These are phyloP conservation scores for Endocarpon pusillum DNA, from an alignment of 495 filamentous ascomycete species.

Conservation along the genomic window DNA sequence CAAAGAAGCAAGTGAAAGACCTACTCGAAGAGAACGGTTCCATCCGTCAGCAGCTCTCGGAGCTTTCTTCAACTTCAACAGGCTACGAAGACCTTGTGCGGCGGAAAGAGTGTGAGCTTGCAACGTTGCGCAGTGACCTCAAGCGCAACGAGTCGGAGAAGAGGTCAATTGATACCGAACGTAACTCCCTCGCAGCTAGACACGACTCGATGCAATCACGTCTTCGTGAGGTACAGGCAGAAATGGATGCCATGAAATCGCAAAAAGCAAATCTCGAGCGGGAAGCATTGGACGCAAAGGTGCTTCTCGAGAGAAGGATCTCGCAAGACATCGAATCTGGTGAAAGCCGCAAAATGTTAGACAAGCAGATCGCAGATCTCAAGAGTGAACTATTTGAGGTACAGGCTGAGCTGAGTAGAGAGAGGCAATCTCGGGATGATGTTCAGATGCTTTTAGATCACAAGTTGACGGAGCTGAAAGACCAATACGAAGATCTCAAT, in stretches of 20 bases:
- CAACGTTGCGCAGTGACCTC: conserved; percentile 65
- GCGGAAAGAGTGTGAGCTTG: conserved; percentile 84
- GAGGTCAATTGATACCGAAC: conserved; percentile 61
- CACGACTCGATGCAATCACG: conserved; percentile 66
- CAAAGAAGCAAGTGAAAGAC: conserved; percentile 53
- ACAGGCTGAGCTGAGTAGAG: conserved; percentile 76
- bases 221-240: conserved; percentile 70
- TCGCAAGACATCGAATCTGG: conserved; percentile 78
- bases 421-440: conserved; percentile 91
- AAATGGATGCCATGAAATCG: conserved; percentile 69
- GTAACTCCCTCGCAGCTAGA: conserved; percentile 43
- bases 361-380: conserved; percentile 72
- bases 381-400: conserved; percentile 70
- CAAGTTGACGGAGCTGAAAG: conserved; percentile 61
- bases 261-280: conserved; percentile 70
- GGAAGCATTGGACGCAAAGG: conserved; percentile 77
- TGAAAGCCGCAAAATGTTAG: conserved; percentile 69
- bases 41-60: conserved; percentile 69
- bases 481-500: conserved; percentile 76
- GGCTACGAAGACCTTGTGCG: conserved; percentile 85
- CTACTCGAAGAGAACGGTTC: conserved; percentile 65
- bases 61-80: conserved; percentile 81
- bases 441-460: conserved; percentile 84
- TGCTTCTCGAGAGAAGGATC: conserved; percentile 69
- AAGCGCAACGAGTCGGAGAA: conserved; percentile 63